These are phyloP conservation scores for Fusarium sp. DNA, from an alignment of 2,329 filamentous ascomycete species.

Conservation along the genomic window DNA sequence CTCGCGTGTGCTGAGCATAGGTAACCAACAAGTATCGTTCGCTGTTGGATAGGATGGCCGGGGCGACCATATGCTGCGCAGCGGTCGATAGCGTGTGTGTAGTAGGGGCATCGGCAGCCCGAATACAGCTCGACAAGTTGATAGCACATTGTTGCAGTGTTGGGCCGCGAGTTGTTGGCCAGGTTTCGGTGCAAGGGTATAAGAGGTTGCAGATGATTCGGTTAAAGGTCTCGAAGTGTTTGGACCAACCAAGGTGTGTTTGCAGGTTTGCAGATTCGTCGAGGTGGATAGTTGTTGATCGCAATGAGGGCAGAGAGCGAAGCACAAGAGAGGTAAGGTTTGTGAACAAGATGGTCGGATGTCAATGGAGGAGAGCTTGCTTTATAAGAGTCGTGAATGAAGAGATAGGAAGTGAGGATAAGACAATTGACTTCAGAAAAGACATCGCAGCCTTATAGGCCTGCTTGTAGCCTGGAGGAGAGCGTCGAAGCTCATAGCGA, in stretches of 20 bases:
- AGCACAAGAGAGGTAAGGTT: constrained; percentile 24
- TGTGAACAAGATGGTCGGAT: constrained; percentile 4
- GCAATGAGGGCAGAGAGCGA: constrained; percentile 4
- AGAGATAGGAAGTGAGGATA: constrained; percentile 42
- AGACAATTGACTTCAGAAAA: constrained; percentile 50
- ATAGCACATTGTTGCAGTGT: constrained; percentile 76
- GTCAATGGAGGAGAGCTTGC: constrained; percentile 24
- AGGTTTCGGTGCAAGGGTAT: constrained; percentile 23
- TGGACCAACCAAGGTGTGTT: constrained; percentile 16
- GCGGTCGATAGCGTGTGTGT: constrained; percentile 86
- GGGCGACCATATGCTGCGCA: constrained; percentile 80
- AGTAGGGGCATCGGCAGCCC: constrained; percentile 88
- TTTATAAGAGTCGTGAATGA: constrained; percentile 33
- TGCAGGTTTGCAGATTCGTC: constrained; percentile 12
- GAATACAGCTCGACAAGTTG: constrained; percentile 88
- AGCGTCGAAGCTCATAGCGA: constrained; percentile 30
- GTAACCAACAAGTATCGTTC: constrained; percentile 85
- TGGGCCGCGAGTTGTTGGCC: constrained; percentile 32
- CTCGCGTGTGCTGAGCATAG: constrained; percentile 65
- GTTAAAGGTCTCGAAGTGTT: constrained; percentile 5
- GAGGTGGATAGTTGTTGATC: constrained; percentile 1
- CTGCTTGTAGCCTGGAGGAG: constrained; percentile 49
- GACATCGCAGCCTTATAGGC: constrained; percentile 68
- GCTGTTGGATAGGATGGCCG: constrained; percentile 77
- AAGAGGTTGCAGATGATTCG: constrained; percentile 9